phyloP scores from a whole-genome alignment of 768 basidiomycete genomes.

The Dioszegia aurantiaca region DNA sequence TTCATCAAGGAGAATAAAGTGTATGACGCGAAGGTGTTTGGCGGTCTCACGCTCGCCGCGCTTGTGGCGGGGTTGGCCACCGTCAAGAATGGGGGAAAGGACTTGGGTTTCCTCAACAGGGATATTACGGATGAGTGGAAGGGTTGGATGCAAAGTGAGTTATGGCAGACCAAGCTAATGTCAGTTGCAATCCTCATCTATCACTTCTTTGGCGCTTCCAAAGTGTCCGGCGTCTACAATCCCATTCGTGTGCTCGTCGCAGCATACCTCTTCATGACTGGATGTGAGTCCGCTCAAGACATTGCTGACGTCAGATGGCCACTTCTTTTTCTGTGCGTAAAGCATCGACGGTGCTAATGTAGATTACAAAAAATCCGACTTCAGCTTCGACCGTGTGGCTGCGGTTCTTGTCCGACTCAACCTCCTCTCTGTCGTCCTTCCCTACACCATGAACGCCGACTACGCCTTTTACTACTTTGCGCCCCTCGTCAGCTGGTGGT shows the following conservation, averaged over 20 bases:
- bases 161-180: constrained; percentile 12
- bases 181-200: constrained; percentile 86
- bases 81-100: constrained; percentile 70
- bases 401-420: constrained; percentile 79
- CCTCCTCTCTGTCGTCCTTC: constrained; percentile 72
- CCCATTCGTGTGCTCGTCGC: constrained; percentile 84
- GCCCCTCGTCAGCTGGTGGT: constrained; percentile 82
- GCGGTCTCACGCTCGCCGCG: constrained; percentile 57
- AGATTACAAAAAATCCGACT: constrained; percentile 82
- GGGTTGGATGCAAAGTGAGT: constrained; percentile 93
- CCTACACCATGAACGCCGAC: constrained; percentile 87
- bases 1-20: constrained; percentile 90
- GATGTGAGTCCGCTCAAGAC: constrained; percentile 61
- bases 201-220: constrained; percentile 85
- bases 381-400: constrained; percentile 70
- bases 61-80: constrained; percentile 64
- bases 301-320: constrained; percentile 51
- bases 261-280: constrained; percentile 87
- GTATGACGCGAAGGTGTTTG: constrained; percentile 69
- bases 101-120: constrained; percentile 81
- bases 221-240: constrained; percentile 89
- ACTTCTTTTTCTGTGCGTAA: constrained; percentile 67
- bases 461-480: constrained; percentile 90
- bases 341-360: not conserved
- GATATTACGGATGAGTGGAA: constrained; percentile 98